Conservation (phyloP, 305 asterid species). For the Withania somnifera region DNA sequence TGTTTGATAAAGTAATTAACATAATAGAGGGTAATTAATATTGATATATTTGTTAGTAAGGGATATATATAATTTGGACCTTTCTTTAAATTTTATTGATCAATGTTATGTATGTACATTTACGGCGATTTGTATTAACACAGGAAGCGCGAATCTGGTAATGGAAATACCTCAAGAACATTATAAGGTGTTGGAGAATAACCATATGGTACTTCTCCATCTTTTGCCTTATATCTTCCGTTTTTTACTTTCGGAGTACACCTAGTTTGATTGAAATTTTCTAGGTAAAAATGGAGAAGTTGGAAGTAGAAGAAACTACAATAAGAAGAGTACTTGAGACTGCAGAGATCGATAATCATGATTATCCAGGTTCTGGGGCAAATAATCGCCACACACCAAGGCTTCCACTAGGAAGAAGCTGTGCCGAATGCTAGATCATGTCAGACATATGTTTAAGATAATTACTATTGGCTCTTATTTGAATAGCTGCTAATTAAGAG, state of each 20-base stretch:
- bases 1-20: no score
- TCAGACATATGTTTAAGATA: not conserved
- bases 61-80: not conserved
- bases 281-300: slow-evolving; percentile 16
- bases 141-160: slow-evolving; percentile 34
- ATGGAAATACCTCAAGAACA: slow-evolving; percentile 6
- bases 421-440: slow-evolving; percentile 23
- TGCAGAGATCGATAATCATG: slow-evolving; percentile 43
- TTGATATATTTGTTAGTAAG: not conserved
- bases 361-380: slow-evolving; percentile 61
- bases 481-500: not conserved
- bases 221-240: not conserved
- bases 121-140: not conserved
- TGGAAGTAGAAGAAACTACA: not conserved
- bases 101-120: not conserved
- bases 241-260: not conserved
- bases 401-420: slow-evolving; percentile 28
- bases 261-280: not conserved
- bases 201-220: slow-evolving; percentile 16
- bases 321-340: slow-evolving; percentile 23
- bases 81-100: not conserved
- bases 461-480: not conserved
- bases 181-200: slow-evolving; percentile 5
- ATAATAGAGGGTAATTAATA: no score
- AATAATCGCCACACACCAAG: slow-evolving; percentile 55